Percentiles rank a stretch among this genome's conserved stretches.
phyloP scores from a whole-genome alignment of 1,284 basidiomycete genomes.

The Cystobasidium pallidum region DNA sequence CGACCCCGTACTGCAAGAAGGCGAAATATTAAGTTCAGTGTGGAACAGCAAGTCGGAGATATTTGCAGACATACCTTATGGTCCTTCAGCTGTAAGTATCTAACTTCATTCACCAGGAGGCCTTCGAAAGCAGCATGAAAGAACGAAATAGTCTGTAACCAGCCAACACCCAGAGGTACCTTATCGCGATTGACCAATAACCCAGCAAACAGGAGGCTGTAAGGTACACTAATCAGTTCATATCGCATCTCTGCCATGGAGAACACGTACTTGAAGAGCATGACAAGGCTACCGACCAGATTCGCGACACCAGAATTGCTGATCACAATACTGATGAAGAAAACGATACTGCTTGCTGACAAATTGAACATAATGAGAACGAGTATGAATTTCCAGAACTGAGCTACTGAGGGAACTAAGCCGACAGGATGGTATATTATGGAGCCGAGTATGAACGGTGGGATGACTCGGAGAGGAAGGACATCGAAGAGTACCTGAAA shows the following conservation, averaged over 20 bases:
- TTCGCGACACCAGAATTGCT: slow-evolving; percentile 84
- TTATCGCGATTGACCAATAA: slow-evolving; percentile 91
- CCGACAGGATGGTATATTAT: slow-evolving; percentile 93
- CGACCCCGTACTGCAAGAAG: slow-evolving; percentile 67
- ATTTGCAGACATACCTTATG: slow-evolving; percentile 66
- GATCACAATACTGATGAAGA: slow-evolving; percentile 86
- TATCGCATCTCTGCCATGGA: background rate
- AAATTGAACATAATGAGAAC: slow-evolving; percentile 93
- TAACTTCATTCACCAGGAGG: slow-evolving; percentile 89
- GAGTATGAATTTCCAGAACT: slow-evolving; percentile 98
- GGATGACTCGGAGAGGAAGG: slow-evolving; percentile 87
- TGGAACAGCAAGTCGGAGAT: background rate
- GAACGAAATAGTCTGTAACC: slow-evolving; percentile 89
- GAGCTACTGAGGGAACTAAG: slow-evolving; percentile 81
- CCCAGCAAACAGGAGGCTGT: slow-evolving; percentile 89
- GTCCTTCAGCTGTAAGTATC: slow-evolving; percentile 90
- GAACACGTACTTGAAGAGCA: slow-evolving; percentile 88
- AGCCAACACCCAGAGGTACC: slow-evolving; percentile 71
- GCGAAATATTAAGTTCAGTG: background rate
- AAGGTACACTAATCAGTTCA: background rate
- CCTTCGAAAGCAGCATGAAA: slow-evolving; percentile 99
- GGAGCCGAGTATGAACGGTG: slow-evolving; percentile 89
- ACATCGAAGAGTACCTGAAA: slow-evolving; percentile 82
- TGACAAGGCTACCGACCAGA: slow-evolving; percentile 87
- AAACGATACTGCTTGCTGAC: slow-evolving; percentile 84